These are phyloP conservation scores for Boletus fagicola DNA, from an alignment of 768 basidiomycete species.

Conservation along the genomic window DNA sequence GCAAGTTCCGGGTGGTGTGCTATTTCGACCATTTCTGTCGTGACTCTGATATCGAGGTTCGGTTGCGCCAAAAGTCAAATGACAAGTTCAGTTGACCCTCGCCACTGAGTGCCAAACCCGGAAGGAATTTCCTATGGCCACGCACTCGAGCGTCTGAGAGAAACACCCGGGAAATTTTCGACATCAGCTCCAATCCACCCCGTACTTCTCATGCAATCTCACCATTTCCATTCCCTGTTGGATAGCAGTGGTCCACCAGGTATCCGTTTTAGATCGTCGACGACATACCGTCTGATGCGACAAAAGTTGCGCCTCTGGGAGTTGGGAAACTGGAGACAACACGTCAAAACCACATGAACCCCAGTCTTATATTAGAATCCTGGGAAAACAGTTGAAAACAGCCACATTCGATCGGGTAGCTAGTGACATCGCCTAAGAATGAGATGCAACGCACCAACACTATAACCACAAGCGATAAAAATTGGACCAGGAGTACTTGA, in stretches of 20 bases:
- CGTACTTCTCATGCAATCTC: constrained; percentile 8
- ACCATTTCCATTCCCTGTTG: constrained; percentile 4
- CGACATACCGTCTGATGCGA: background rate
- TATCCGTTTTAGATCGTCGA: background rate
- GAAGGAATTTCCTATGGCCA: background rate
- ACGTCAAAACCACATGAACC: background rate
- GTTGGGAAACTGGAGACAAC: background rate
- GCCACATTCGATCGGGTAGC: too few relatives aligned
- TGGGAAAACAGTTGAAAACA: background rate
- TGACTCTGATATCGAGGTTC: background rate
- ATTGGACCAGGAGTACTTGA: background rate
- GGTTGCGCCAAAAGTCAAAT: background rate
- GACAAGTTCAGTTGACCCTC: background rate
- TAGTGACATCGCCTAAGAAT: background rate
- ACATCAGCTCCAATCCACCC: background rate
- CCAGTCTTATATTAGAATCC: background rate
- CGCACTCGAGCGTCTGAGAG: background rate
- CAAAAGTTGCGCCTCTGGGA: background rate
- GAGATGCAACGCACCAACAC: background rate
- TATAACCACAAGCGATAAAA: background rate
- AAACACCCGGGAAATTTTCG: background rate
- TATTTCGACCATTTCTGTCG: background rate
- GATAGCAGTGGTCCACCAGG: background rate
- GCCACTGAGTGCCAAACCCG: background rate
- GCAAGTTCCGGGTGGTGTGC: background rate